These are phyloP conservation scores for Aspergillus neoniger DNA, from an alignment of 2,329 filamentous ascomycete genomes.

Conservation along the genomic window DNA sequence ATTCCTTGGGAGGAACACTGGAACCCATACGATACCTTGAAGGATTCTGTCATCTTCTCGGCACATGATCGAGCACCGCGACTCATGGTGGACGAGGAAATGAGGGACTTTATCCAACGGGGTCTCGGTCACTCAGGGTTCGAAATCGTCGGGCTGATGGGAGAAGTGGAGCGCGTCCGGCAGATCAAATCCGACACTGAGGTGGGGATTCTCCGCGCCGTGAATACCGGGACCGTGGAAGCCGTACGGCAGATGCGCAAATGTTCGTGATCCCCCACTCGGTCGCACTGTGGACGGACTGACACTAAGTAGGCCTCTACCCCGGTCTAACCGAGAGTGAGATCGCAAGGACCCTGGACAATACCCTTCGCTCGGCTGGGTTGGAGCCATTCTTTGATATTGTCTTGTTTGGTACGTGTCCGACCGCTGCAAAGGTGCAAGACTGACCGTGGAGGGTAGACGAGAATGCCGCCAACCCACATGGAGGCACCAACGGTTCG, in stretches of 20 bases:
- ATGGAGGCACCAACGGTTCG: constrained; percentile 45
- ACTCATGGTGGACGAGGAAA: constrained; percentile 68
- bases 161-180: constrained; percentile 59
- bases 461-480: constrained; percentile 44
- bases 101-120: constrained; percentile 63
- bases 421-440: background rate
- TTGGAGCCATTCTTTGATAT: constrained; percentile 65
- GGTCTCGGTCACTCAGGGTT: constrained; percentile 59
- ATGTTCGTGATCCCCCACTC: constrained; percentile 21
- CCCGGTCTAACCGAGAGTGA: constrained; percentile 60
- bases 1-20: constrained; percentile 66
- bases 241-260: constrained; percentile 60
- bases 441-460: constrained; percentile 16
- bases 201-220: constrained; percentile 59
- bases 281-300: background rate
- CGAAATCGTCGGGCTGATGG: constrained; percentile 56
- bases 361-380: constrained; percentile 56
- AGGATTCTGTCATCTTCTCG: constrained; percentile 46
- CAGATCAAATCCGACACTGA: constrained; percentile 61
- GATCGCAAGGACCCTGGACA: constrained; percentile 58
- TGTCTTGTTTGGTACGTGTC: constrained; percentile 56
- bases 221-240: constrained; percentile 65
- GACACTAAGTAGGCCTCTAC: constrained; percentile 51
- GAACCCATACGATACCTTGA: constrained; percentile 62
- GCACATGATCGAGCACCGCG: constrained; percentile 28